Conservation (phyloP, 176 grass and related monocot genomes). For the Luzula sylvatica region DNA sequence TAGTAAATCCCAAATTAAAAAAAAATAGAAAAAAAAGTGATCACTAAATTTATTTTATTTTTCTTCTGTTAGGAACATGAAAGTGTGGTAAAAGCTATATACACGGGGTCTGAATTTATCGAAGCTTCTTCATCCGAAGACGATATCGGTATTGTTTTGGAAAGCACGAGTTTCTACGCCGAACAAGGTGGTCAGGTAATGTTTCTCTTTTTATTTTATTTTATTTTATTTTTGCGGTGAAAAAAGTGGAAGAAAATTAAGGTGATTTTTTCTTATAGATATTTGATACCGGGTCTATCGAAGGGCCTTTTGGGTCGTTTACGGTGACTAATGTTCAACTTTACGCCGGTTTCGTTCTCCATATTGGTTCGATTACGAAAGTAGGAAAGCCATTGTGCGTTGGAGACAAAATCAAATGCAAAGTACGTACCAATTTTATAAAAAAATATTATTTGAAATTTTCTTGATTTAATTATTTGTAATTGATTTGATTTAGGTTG, state of each 20-base stretch:
- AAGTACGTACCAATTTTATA: slow-evolving; percentile 27
- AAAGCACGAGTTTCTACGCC: slow-evolving; percentile 93
- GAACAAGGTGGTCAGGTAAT: slow-evolving; percentile 96
- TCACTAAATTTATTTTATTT: slow-evolving; percentile 10
- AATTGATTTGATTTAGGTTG: slow-evolving; percentile 50
- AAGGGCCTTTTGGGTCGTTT: slow-evolving; percentile 79
- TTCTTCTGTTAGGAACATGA: slow-evolving; percentile 47
- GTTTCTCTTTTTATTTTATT: neutral
- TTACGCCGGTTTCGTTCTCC: slow-evolving; percentile 82
- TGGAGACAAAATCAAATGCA: slow-evolving; percentile 69
- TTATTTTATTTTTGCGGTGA: neutral
- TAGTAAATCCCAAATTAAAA: neutral
- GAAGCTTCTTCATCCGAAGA: slow-evolving; percentile 30
- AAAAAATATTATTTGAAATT: neutral
- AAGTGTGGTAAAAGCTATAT: slow-evolving; percentile 80
- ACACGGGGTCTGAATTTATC: slow-evolving; percentile 57
- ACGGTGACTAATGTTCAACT: slow-evolving; percentile 75
- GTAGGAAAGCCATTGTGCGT: slow-evolving; percentile 41
- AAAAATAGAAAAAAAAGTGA: neutral
- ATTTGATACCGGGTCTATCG: slow-evolving; percentile 75
- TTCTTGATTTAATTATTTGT: slow-evolving; percentile 1
- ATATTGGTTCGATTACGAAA: slow-evolving; percentile 56
- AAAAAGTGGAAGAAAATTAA: slow-evolving; percentile 1
- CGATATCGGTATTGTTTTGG: slow-evolving; percentile 66
- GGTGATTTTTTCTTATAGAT: slow-evolving; percentile 37